Evolutionary conservation across 2,329 filamentous ascomycete genomes (phyloP), one percentile per base, ranked within the genome.

Genomic region (Trichoderma afroharzianum): DNA sequence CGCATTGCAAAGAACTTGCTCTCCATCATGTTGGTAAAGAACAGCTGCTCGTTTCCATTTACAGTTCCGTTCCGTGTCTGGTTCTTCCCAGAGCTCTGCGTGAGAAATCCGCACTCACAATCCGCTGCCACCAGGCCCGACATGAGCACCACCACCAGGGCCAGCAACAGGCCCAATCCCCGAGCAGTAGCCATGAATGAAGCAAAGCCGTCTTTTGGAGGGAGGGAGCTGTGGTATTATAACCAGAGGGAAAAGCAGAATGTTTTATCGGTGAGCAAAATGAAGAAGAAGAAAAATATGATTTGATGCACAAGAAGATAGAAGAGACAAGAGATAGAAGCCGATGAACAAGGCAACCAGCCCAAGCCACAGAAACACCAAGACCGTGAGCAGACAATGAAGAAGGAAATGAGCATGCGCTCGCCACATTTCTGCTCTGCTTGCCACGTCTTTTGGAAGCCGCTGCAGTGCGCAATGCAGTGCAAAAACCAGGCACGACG

Each of bases 51-150:
- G 61, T 80, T 76, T 7, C 76, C 71, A 4, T 78, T 74, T 32
- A 81, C 80, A 59, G 81, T 77, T n/a, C 82, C 84, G 50, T 55
- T 59, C 14, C n/a, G 33, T 15, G n/a, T 47, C n/a, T 47, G 47
- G 6, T 84, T 80, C 72, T n/a, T n/a, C 12, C 33, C 33, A 36
- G 33, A 36, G 33, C 12, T 36, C 33, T 82, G 83, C 58, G 90
- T 80, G 3, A 86, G 86, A 79, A 93, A 95, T 66, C 92, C 93
- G 78, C 93, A 95, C 76, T 92, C 88, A 81, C 93, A 95, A n/a
- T 61, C 55, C 33, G 68, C 71, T 14, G 12, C 43, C 39, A 57
- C 68, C 21, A 67, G 6, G 33, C 68, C n/a, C 33, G 62, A 43
- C 62, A 57, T 14, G 14, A 69, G 28, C n/a, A 50, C 39, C 39